Evolutionary conservation across 345 rosid genomes (phyloP), one percentile per base, ranked within the genome.

Genomic region (Cochlearia excelsa): DNA sequence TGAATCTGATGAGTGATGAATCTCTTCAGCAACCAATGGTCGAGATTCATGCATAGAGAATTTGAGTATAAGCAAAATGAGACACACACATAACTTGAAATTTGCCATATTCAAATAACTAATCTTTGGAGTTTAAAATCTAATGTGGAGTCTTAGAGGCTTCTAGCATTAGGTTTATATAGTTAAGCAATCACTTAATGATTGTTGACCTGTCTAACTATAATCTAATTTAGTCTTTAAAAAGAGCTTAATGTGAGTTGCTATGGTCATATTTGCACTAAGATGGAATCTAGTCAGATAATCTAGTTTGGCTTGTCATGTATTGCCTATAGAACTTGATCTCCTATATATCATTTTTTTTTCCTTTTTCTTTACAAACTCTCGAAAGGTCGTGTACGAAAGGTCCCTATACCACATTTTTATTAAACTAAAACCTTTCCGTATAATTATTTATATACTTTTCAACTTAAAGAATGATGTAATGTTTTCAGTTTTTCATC

Each of bases 281-380:
- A 64, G 70, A 64, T 46, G 66, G 33, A 53, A 64, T 64, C 75
- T 52, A 71, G 66, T 71, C 75, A 64, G 66, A 45, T 26, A 2
- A 33, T 33, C 9, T 29, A 51, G 48, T 50, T 51, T 63, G 7
- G 69, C 69, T 51, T 51, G 65, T 57, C 54, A 55, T 63, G 43
- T 35, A 63, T 23, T 70, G 69, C 60, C 38, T 63, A 30, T 16
- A 16, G 41, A 44, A 16, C 1, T 68, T 31, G 38, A 61, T 39
- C 61, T n/a, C 35, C 38, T 33, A 33, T 3, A 3, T 33, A 38
- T 23, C 42, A 70, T 50, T 59, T 44, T n/a, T n/a, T 48, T 64
- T 57, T 57, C 55, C 54, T 16, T 56, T 69, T 55, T 29, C 61
- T 49, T 30, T 70, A 56, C 26, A 56, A 43, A 27, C 4, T 57